Percentiles rank a stretch among this genome's conserved stretches.
phyloP scores from a whole-genome alignment of 257 asterid species.

The Dorcoceras hygrometricum region DNA sequence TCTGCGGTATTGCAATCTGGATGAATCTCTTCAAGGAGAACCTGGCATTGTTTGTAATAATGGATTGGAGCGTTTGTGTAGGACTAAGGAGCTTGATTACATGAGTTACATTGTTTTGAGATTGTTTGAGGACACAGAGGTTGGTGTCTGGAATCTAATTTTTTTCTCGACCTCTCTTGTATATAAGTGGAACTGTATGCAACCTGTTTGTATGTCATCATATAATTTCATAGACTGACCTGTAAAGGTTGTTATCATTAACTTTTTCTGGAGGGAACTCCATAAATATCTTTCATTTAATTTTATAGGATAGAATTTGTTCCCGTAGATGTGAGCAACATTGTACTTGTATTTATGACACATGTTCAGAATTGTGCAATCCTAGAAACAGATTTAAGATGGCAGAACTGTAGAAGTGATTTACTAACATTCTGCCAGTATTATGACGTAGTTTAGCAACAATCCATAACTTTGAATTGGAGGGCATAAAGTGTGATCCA shows the following conservation, averaged over 20 bases:
- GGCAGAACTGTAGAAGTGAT: no score
- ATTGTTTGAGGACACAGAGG: slow-evolving; percentile 88
- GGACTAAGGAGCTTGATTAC: slow-evolving; percentile 92
- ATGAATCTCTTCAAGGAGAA: slow-evolving; percentile 89
- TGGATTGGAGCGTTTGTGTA: slow-evolving; percentile 77
- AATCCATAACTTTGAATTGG: background rate
- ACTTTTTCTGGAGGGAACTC: background rate
- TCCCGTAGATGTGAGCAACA: background rate
- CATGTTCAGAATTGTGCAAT: background rate
- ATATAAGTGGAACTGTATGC: background rate
- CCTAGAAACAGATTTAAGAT: background rate
- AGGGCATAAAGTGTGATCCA: background rate
- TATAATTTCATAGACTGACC: background rate
- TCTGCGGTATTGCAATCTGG: slow-evolving; percentile 95
- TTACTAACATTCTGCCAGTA: background rate
- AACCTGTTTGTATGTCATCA: background rate
- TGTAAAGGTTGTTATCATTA: background rate
- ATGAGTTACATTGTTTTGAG: slow-evolving; percentile 95
- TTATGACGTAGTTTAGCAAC: background rate
- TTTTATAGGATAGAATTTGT: background rate
- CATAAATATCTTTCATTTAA: background rate
- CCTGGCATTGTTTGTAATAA: slow-evolving; percentile 73
- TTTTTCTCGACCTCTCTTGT: slow-evolving; percentile 15
- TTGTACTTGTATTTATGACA: background rate
- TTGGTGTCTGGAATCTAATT: slow-evolving; percentile 30